Conservation (phyloP, 2,329 filamentous ascomycete genomes). For the Berkeleyomyces rouxiae region DNA sequence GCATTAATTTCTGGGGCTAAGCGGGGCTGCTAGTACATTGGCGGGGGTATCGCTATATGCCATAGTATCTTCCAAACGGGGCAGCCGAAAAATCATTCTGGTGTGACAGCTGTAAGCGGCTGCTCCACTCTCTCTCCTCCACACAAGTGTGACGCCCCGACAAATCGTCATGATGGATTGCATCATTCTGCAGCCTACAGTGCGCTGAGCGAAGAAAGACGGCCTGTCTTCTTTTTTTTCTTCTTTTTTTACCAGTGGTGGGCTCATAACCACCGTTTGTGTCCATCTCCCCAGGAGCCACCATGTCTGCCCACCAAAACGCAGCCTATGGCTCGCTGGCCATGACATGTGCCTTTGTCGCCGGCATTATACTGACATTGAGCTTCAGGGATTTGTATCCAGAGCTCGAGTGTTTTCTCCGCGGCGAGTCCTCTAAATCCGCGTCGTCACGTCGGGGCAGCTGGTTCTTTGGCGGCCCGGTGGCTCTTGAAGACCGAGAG, state of each 20-base stretch:
- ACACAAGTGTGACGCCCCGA: not conserved
- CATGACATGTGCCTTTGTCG: conserved; percentile 54
- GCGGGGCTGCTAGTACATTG: conserved; percentile 3
- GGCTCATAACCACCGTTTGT: not conserved
- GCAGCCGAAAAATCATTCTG: not conserved
- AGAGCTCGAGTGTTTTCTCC: conserved; percentile 50
- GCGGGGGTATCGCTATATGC: conserved; percentile 10
- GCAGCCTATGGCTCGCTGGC: conserved; percentile 49
- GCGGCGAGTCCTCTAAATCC: conserved; percentile 19
- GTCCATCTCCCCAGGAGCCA: not conserved
- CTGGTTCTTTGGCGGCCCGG: conserved; percentile 31
- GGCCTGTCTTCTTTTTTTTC: not conserved
- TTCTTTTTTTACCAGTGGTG: not conserved
- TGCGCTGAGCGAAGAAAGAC: not conserved
- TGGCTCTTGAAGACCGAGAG: conserved; percentile 20
- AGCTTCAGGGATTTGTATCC: conserved; percentile 69
- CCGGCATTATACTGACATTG: conserved; percentile 58
- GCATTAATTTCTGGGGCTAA: not conserved
- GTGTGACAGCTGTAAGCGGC: not conserved
- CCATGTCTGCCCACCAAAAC: conserved; percentile 45
- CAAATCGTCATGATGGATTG: conserved; percentile 1
- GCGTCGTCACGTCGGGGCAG: conserved; percentile 21
- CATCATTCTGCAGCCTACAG: conserved; percentile 5
- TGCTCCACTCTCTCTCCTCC: not conserved
- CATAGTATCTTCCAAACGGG: not conserved